phyloP scores from a whole-genome alignment of 768 basidiomycete species.

The Amanita jacksonii region DNA sequence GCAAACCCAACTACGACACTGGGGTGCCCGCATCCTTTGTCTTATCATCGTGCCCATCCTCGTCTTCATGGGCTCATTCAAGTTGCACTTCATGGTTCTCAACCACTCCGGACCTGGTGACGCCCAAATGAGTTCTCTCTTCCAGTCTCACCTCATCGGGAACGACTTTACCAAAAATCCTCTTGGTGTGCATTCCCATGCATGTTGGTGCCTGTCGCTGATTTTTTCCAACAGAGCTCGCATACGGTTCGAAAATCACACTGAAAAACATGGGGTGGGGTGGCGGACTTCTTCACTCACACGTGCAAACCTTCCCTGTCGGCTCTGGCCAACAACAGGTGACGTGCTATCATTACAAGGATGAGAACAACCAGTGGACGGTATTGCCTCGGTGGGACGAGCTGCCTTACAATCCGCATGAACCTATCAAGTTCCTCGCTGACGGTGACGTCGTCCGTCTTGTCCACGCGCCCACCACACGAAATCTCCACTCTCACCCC shows the following conservation, averaged over 20 bases:
- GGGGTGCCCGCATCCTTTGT: slow-evolving; percentile 78
- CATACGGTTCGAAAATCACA: slow-evolving; percentile 83
- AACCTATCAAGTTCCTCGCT: slow-evolving; percentile 58
- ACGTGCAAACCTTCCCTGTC: slow-evolving; percentile 88
- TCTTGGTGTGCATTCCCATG: slow-evolving; percentile 42
- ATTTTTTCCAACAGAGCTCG: slow-evolving; percentile 51
- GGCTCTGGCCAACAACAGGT: slow-evolving; percentile 94
- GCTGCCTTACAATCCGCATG: slow-evolving; percentile 52
- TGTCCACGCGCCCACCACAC: slow-evolving; percentile 69
- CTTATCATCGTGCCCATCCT: slow-evolving; percentile 85
- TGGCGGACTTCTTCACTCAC: slow-evolving; percentile 93
- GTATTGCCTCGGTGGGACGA: slow-evolving; percentile 79
- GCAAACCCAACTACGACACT: slow-evolving; percentile 85
- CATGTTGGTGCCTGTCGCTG: neutral
- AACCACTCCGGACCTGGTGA: slow-evolving; percentile 95
- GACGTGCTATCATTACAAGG: slow-evolving; percentile 99
- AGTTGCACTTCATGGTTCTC: slow-evolving; percentile 90
- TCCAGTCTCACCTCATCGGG: slow-evolving; percentile 92
- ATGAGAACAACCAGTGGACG: slow-evolving; percentile 90
- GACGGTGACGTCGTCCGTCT: slow-evolving; percentile 77
- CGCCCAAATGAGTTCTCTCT: slow-evolving; percentile 96
- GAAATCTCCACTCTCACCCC: slow-evolving; percentile 89
- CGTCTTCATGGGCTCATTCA: slow-evolving; percentile 92
- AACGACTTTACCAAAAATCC: slow-evolving; percentile 93
- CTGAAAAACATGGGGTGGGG: slow-evolving; percentile 98